These are phyloP conservation scores for Cytospora leucostoma DNA, from an alignment of 2,329 filamentous ascomycete genomes.

Conservation along the genomic window DNA sequence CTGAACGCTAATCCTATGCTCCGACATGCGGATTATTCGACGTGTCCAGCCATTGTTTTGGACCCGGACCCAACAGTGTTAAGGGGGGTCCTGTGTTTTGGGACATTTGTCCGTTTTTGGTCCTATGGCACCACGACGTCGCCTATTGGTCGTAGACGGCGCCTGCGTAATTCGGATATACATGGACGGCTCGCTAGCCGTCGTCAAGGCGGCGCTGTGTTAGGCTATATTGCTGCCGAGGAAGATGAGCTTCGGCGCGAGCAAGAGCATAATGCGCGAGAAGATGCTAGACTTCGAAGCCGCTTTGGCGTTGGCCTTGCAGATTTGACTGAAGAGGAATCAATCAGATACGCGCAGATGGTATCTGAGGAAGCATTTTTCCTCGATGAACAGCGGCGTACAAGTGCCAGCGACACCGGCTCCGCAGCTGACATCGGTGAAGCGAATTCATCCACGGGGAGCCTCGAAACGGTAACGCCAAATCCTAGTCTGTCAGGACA, in stretches of 20 bases:
- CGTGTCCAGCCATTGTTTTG: conserved; percentile 79
- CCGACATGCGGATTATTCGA: conserved; percentile 73
- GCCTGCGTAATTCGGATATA: conserved; percentile 65
- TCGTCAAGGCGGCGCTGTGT: conserved; percentile 66
- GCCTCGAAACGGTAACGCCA: conserved; percentile 53
- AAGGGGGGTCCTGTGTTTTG: conserved; percentile 83
- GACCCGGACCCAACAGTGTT: conserved; percentile 86
- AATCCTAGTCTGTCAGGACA: conserved; percentile 53
- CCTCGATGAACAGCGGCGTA: conserved; percentile 57
- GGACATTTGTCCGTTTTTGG: conserved; percentile 89
- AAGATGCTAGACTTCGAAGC: conserved; percentile 69
- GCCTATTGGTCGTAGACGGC: conserved; percentile 76
- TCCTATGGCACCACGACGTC: conserved; percentile 84
- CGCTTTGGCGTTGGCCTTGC: conserved; percentile 83
- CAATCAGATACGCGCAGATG: conserved; percentile 65
- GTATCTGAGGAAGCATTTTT: conserved; percentile 63
- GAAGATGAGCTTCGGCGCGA: conserved; percentile 77
- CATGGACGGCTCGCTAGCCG: conserved; percentile 54
- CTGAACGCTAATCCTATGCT: conserved; percentile 56
- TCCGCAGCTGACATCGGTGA: conserved; percentile 53
- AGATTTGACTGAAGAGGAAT: conserved; percentile 66
- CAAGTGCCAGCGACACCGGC: conserved; percentile 51
- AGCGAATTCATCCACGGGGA: conserved; percentile 45
- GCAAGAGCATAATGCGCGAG: conserved; percentile 64
- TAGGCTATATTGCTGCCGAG: conserved; percentile 85